Base-by-base conservation (phyloP, 2,329 filamentous ascomycete genomes). In the Pseudofabraea citricarpa region DNA sequence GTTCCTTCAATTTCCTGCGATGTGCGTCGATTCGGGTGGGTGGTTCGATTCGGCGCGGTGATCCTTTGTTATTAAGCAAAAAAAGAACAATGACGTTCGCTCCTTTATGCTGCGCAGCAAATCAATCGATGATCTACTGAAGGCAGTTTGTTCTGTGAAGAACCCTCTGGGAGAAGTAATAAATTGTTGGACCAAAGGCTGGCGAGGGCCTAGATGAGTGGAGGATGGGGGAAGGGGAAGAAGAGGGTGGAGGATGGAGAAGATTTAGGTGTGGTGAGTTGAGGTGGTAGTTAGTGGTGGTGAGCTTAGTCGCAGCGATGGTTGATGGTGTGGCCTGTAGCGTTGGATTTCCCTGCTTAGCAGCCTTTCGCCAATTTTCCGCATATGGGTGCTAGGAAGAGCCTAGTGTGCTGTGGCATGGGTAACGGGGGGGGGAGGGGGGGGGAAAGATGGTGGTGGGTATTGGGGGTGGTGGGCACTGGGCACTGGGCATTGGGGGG, bases 121-220 rank as follows among this genome's bases (percentile, higher is more conserved):
- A 37, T 13, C 35, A 37, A 37, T 37, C 23, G 38, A 16, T n/a
- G 32, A 29, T 39, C 35, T 26, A 36, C 33, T 26, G 23, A 36
- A 16, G 32, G 36, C 15, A 16, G 15, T 22, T 16, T 15, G 16
- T 18, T 15, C 40, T 40, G 24, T 12, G 4, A 29, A 27, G 21
- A 37, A 36, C 12, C 15, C 23, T 18, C 18, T 29, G 36, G 29
- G 36, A 46, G 41, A 40, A 29, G 36, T 18, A 46, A 41, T 32
- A 33, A 27, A 38, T 35, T n/a, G 31, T 22, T 36, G 16, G 22
- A 44, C n/a, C 31, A 37, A 51, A 56, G 55, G 55, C 55, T 56
- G 54, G 55, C 55, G 43, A 43, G 50, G 55, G 55, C 55, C 55
- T 58, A 56, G 55, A 56, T 40, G 43, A 45, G 45, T 45, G 40